Base-by-base conservation (phyloP, 2,329 filamentous ascomycete species). In the Madurella fahalii region DNA sequence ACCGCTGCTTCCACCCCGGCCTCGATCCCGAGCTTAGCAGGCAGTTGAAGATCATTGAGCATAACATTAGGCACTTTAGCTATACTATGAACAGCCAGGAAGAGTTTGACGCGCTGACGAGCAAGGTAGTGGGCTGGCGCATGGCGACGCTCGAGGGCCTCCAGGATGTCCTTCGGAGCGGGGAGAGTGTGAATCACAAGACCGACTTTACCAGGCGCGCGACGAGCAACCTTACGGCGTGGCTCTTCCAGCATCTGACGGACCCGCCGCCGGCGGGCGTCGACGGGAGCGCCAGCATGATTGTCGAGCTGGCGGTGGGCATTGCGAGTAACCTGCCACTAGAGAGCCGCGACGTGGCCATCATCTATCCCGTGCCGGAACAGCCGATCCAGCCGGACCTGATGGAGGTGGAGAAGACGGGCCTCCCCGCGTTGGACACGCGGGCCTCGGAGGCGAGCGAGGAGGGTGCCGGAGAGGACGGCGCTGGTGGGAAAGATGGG, bases 71-170 rank as follows among this genome's bases (percentile, higher is more conserved):
- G 50, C 81, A 81, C 50, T 88, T 87, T 63, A 86, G 89, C 46
- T 85, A 89, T 57, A 82, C 84, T 13, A 77, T 88, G 61, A 85
- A 80, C 63, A 92, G 86, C 53, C 84, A 89, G 52, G 93, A 96
- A 67, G 93, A 97, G 68, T 89, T 87, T 63, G 91, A 97, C 50
- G 91, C 92, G 1, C 80, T 95, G 53, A 89, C 89, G 18, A 83
- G 86, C 44, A 95, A 95, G 72, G 84, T 97, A 43, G 85, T 95
- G 57, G 90, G 87, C 67, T 99, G 94, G 94, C 85, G 94, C 56
- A 84, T 97, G 72, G 86, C 93, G 3, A 99, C 94, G 2, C 77
- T 97, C 15, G 94, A 99, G 66, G 94, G 93, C n/a, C 77, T 99
- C 16, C 81, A 86, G 59, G 84, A 87, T 50, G 71, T 81, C 37